These are phyloP conservation scores for Exophiala sideris DNA, from an alignment of 2,329 filamentous ascomycete genomes.

Conservation along the genomic window DNA sequence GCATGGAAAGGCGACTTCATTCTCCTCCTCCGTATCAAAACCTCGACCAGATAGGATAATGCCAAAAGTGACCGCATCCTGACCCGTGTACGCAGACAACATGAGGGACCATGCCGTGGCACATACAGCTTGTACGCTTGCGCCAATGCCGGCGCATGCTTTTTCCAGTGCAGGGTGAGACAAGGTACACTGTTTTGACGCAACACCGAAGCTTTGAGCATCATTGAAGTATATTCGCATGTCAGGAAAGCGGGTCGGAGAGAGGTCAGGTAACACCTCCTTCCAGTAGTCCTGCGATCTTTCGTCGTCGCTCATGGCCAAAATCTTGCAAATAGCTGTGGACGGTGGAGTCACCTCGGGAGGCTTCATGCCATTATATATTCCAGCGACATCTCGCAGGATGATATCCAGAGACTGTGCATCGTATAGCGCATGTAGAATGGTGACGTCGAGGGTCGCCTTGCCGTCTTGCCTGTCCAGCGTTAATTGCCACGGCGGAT, in stretches of 20 bases:
- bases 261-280: slow-evolving; percentile 49
- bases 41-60: slow-evolving; percentile 73
- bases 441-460: slow-evolving; percentile 47
- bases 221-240: slow-evolving; percentile 60
- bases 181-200: slow-evolving; percentile 37
- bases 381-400: slow-evolving; percentile 55
- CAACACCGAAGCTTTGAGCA: slow-evolving; percentile 34
- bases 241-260: slow-evolving; percentile 70
- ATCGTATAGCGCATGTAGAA: slow-evolving; percentile 85
- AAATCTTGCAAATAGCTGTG: slow-evolving; percentile 43
- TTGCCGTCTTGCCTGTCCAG: slow-evolving; percentile 39
- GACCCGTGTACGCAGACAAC: slow-evolving; percentile 72
- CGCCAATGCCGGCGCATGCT: slow-evolving; percentile 55
- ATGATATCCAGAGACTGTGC: slow-evolving; percentile 68
- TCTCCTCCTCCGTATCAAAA: slow-evolving; percentile 54
- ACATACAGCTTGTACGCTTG: slow-evolving; percentile 72
- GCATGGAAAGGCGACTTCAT: slow-evolving; percentile 66
- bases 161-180: slow-evolving; percentile 50
- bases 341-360: slow-evolving; percentile 37
- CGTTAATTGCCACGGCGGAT: slow-evolving; percentile 58
- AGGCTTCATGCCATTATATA: slow-evolving; percentile 34
- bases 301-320: slow-evolving; percentile 31
- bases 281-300: slow-evolving; percentile 60
- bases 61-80: slow-evolving; percentile 71
- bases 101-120: slow-evolving; percentile 77